Evolutionary conservation across 495 filamentous ascomycete species (phyloP), one percentile per base, ranked within the genome.

Genomic region (Viridothelium virens): DNA sequence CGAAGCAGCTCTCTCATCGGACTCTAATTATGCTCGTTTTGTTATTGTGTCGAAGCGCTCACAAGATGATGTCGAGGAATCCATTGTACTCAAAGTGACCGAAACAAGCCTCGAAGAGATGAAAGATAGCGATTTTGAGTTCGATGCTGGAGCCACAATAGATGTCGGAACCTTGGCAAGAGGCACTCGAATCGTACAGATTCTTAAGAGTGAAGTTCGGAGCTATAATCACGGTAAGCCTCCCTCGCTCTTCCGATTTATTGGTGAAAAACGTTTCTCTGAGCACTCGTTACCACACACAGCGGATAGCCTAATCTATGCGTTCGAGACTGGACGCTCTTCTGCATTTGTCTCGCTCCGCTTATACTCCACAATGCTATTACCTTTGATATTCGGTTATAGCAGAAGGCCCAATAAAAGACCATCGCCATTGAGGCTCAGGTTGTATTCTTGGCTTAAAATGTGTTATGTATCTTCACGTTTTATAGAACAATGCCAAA

Each of bases 211-310:
- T 38, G 92, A 97, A 70, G 85, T 98, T 14, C 82, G 92, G 56
- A 90, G 85, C 65, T 97, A 95, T 72, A 92, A 97, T 73, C 86
- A 85, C 74, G 87, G 91, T 95, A 79, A 82, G 86, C 31, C 3
- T 14, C 25, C 18, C 6, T 18, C 31, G 7, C 10, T 59, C 53
- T 36, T 36, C 36, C 7, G 6, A 9, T 14, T 59, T 59, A 3
- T 36, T 2, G 25, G 5, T 33, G 6, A 59, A 36, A 33, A 34
- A 3, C 18, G 3, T 36, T 36, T 18, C 12, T 18, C n/a, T 18
- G n/a, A 53, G 25, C 16, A 11, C 5, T 53, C 5, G 10, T 18
- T 53, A 18, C 5, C 25, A 53, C 25, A 25, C 25, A 25, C 25
- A 25, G 25, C 25, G 25, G 25, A 25, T 25, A 25, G 25, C 25